Base-by-base conservation (phyloP, 2,329 filamentous ascomycete species). In the Verticillium klebahnii region DNA sequence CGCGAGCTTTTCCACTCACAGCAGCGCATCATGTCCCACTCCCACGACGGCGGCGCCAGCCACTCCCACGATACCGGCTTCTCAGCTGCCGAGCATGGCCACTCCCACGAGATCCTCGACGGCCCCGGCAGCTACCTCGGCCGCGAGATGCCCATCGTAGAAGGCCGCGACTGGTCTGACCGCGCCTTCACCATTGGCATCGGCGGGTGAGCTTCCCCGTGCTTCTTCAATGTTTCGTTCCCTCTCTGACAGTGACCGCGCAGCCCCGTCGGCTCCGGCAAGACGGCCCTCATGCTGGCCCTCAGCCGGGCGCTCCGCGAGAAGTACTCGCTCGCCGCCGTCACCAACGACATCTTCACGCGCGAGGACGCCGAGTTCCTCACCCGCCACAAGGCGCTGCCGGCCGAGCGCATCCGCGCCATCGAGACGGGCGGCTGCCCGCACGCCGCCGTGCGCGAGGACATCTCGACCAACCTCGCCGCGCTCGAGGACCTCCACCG, bases 271-370 rank as follows among this genome's bases (percentile, higher is more conserved):
- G 95, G 95, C 66, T 97, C 93, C 29, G 95, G 95, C 72, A 99
- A 99, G 78, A 98, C 95, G 0, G 95, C 95, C 19, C 85, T 98
- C 32, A 98, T 99, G 94, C 88, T 97, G 12, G 89, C 91, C 45
- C 90, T 98, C 68, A 97, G 93, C 80, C 88, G 88, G 39, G 89
- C 90, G 8, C 88, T 99, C 7, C 90, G 95, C 64, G 82, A 88
- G 58, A 81, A 85, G 61, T 93, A 91, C 85, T 92, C 89, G 72
- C 90, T 99, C 71, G 95, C 95, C 1, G 95, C 93, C 63, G 94
- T 99, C 25, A 99, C 95, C 58, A 98, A 98, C 83, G 94, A 98
- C 82, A 98, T 98, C 82, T 98, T 98, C 83, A 98, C 94, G 25
- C 90, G 90, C 67, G 95, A 99, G 79, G 95, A 99, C 82, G 93